Percentiles rank a stretch among this genome's conserved stretches.
These are phyloP conservation scores for Gossypium lobatum DNA, from an alignment of 441 rosid species.

Conservation along the genomic window DNA sequence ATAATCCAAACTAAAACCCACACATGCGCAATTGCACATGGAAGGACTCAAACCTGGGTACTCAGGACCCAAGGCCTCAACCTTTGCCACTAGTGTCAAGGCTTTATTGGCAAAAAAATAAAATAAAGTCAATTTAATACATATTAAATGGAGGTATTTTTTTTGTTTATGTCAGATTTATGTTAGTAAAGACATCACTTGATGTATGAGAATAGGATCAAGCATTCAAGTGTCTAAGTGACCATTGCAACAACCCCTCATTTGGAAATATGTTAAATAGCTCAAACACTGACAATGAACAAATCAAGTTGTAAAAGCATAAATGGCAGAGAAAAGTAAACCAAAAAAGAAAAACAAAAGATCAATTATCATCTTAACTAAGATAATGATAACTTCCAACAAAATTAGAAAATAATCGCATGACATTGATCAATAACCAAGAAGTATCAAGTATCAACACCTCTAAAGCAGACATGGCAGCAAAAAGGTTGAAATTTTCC, in stretches of 20 bases:
- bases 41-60: no score
- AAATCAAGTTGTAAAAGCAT: not conserved
- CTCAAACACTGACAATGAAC: no score
- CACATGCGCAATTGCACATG: no score
- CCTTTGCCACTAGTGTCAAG: no score
- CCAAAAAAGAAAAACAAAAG: not conserved
- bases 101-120: no score
- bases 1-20: no score
- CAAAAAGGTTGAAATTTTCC: constrained; percentile 91
- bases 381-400: constrained; percentile 4
- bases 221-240: not conserved
- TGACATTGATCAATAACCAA: constrained; percentile 8
- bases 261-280: not conserved
- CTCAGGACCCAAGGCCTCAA: no score
- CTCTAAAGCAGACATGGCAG: constrained; percentile 99
- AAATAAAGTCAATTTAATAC: not conserved
- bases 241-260: not conserved
- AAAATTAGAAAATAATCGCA: not conserved
- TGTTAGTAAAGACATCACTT: not conserved
- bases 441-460: constrained; percentile 34
- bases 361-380: not conserved
- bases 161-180: not conserved
- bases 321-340: not conserved
- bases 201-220: not conserved
- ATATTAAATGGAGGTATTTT: not conserved